Evolutionary conservation across 1,284 basidiomycete species (phyloP).

Genomic region (Veloboletus limbatus): DNA sequence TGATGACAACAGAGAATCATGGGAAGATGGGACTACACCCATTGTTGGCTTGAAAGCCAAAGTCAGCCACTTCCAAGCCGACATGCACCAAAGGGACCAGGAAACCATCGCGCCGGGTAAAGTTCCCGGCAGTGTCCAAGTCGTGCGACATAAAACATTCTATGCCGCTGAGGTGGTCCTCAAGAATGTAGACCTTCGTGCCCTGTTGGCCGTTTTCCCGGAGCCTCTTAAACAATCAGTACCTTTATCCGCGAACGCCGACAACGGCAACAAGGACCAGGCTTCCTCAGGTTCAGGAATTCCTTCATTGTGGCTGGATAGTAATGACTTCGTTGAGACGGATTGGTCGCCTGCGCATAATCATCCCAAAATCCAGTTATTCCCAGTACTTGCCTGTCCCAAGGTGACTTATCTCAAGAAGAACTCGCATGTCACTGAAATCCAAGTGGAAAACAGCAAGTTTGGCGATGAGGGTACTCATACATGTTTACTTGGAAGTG

Average conservation of each 20-base stretch:
- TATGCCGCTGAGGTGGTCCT: conserved; percentile 89
- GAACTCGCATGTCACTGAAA: conserved; percentile 42
- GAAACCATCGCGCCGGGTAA: conserved; percentile 59
- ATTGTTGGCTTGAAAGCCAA: conserved; percentile 85
- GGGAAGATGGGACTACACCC: conserved; percentile 75
- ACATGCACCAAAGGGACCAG: conserved; percentile 92
- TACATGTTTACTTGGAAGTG: conserved; percentile 77
- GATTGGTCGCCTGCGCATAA: conserved; percentile 57
- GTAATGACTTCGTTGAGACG: conserved; percentile 83
- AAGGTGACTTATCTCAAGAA: conserved; percentile 83
- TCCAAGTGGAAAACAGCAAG: conserved; percentile 56
- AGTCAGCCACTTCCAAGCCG: conserved; percentile 80
- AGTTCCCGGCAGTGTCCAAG: conserved; percentile 49
- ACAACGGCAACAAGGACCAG: conserved; percentile 26
- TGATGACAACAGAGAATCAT: conserved; percentile 75
- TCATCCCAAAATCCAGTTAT: conserved; percentile 64
- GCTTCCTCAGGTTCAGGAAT: conserved; percentile 29
- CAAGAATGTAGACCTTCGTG: conserved; percentile 76
- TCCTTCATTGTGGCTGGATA: conserved; percentile 68
- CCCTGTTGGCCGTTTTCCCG: conserved; percentile 74
- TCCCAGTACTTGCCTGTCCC: conserved; percentile 76
- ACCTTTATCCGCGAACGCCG: conserved; percentile 38
- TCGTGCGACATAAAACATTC: conserved; percentile 80
- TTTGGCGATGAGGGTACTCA: conserved; percentile 90
- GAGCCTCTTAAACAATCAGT: conserved; percentile 67